Percentiles rank a stretch among this genome's conserved stretches.
These are phyloP conservation scores for Iris pallida DNA, from an alignment of 116 monocot genomes.

Conservation along the genomic window DNA sequence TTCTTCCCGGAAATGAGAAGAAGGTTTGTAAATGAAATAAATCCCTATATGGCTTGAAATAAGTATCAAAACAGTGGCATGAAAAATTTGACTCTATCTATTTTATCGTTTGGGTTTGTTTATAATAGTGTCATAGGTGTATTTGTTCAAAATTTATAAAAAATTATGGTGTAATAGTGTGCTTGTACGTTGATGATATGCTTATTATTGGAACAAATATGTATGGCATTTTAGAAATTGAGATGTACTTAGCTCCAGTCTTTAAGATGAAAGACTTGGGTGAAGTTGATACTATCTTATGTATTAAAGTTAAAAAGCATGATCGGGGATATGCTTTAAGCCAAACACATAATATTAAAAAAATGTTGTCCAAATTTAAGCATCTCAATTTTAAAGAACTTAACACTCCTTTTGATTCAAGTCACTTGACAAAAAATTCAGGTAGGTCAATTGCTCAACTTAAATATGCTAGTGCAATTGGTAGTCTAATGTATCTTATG, in stretches of 20 bases:
- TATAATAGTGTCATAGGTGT: background rate
- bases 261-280: constrained; percentile 7
- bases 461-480: background rate
- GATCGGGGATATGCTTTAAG: background rate
- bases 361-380: background rate
- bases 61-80: background rate
- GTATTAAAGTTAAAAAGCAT: background rate
- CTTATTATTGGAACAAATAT: background rate
- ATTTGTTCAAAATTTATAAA: background rate
- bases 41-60: background rate
- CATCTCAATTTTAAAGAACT: background rate
- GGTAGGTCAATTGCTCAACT: background rate
- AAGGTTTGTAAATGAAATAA: background rate
- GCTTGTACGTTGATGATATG: background rate
- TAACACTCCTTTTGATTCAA: background rate
- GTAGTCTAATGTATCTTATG: constrained; percentile 2
- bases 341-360: background rate
- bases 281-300: background rate
- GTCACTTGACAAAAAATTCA: background rate
- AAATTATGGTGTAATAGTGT: background rate
- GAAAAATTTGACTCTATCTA: background rate
- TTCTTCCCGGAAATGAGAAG: background rate
- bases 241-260: background rate
- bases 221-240: background rate
- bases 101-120: background rate